These are phyloP conservation scores for Xylaria curta DNA, from an alignment of 495 filamentous ascomycete species.

Conservation along the genomic window DNA sequence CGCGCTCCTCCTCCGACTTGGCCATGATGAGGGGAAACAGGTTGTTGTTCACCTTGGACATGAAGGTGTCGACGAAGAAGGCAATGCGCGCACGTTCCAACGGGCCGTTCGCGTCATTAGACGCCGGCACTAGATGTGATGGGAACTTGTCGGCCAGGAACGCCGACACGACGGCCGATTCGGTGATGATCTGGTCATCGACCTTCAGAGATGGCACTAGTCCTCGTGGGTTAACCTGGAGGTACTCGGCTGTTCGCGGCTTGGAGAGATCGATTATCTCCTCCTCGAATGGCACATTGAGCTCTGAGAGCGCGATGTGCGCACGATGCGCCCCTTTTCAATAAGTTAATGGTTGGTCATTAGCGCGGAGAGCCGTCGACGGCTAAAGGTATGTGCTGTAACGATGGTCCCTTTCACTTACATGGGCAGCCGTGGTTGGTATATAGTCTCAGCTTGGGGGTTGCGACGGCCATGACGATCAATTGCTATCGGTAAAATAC, in stretches of 20 bases:
- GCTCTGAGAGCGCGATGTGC: conserved; percentile 77
- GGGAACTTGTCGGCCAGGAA: conserved; percentile 69
- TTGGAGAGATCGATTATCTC: conserved; percentile 76
- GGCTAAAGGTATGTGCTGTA: neutral
- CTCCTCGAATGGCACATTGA: conserved; percentile 76
- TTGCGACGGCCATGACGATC: conserved; percentile 39
- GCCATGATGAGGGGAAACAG: conserved; percentile 52
- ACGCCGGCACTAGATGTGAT: conserved; percentile 57
- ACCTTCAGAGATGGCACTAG: conserved; percentile 77
- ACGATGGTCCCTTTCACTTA: conserved; percentile 25
- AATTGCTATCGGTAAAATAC: neutral
- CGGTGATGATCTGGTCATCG: conserved; percentile 74
- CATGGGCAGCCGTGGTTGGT: conserved; percentile 80
- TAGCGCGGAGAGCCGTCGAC: neutral
- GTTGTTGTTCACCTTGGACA: conserved; percentile 62
- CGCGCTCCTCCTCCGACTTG: conserved; percentile 48
- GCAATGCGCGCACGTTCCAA: conserved; percentile 68
- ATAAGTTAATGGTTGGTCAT: neutral
- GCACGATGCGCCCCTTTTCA: conserved; percentile 72
- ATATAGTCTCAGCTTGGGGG: conserved; percentile 64
- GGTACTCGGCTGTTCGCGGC: conserved; percentile 83
- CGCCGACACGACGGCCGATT: conserved; percentile 73
- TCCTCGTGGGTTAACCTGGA: conserved; percentile 84
- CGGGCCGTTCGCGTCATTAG: conserved; percentile 49
- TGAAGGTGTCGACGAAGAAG: conserved; percentile 81